Evolutionary conservation across 352 stramenopile genomes (phyloP).

Genomic region (Phytophthora lateralis): DNA sequence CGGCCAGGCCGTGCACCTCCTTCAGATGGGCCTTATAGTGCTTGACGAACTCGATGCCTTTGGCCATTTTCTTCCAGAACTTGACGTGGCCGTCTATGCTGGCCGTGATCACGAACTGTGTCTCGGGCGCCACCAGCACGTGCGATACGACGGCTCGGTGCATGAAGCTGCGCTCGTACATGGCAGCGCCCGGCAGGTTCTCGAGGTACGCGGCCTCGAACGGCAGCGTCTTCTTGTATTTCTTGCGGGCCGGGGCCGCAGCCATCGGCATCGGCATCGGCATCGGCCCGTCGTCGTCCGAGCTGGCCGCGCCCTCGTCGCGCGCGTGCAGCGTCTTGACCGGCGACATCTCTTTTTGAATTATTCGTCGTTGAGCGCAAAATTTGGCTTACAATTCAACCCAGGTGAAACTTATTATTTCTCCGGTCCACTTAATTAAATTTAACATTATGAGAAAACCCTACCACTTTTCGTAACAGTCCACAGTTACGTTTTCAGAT

Average conservation of each 20-base stretch:
- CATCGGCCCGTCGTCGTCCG: slow-evolving; percentile 64
- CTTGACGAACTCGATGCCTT: slow-evolving; percentile 99
- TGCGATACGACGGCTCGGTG: slow-evolving; percentile 96
- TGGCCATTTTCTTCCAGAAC: slow-evolving; percentile 99
- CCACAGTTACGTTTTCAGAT: too few relatives aligned
- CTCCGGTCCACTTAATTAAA: too few relatives aligned
- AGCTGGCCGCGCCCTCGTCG: slow-evolving; percentile 17
- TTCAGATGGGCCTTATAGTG: slow-evolving; percentile 97
- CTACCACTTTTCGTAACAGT: too few relatives aligned
- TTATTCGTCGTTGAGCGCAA: too few relatives aligned
- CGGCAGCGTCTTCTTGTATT: slow-evolving; percentile 38
- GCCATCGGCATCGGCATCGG: slow-evolving; percentile 63
- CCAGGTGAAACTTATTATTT: too few relatives aligned
- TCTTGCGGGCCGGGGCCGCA: slow-evolving; percentile 50
- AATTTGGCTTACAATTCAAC: too few relatives aligned
- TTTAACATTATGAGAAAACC: too few relatives aligned
- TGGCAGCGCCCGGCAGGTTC: slow-evolving; percentile 86
- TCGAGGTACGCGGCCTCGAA: slow-evolving; percentile 80
- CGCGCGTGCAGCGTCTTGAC: slow-evolving; percentile 23
- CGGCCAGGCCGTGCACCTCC: slow-evolving; percentile 83
- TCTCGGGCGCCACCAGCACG: slow-evolving; percentile 86
- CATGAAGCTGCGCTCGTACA: slow-evolving; percentile 98
- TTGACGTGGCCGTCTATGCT: slow-evolving; percentile 98
- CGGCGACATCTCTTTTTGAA: slow-evolving; percentile 5
- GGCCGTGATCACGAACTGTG: slow-evolving; percentile 97